A percentile compares a stretch with the other conserved stretches of the same genome.
Conservation (phyloP, 2,329 filamentous ascomycete genomes). For the Monilinia fructigena region DNA sequence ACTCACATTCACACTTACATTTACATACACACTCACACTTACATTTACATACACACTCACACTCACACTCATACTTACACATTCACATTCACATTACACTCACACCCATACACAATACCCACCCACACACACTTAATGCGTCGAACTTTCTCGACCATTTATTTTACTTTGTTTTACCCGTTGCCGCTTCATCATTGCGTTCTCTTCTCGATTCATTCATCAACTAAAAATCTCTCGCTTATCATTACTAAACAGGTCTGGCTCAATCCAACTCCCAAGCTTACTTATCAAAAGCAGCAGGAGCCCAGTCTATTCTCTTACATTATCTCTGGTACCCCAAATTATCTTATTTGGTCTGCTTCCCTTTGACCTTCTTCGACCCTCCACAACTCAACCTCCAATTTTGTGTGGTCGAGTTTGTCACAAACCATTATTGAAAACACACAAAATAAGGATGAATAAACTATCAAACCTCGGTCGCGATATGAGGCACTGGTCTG, state of each 20-base stretch:
- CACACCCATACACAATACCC: too few relatives aligned
- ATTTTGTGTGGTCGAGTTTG: constrained; percentile 19
- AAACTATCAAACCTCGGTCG: constrained; percentile 67
- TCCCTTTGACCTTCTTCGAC: constrained; percentile 20
- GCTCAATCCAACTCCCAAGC: not conserved
- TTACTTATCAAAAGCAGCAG: constrained; percentile 20
- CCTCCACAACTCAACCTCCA: constrained; percentile 13
- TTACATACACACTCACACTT: too few relatives aligned
- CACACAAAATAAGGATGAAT: constrained; percentile 55
- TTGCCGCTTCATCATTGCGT: not conserved
- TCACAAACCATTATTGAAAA: constrained; percentile 11
- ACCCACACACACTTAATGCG: not conserved
- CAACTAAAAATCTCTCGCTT: constrained; percentile 8
- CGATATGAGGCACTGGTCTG: constrained; percentile 69
- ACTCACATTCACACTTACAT: too few relatives aligned
- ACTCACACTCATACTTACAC: not conserved
- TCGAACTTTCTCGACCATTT: not conserved
- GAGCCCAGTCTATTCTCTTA: constrained; percentile 20
- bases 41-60: too few relatives aligned
- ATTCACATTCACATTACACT: not conserved
- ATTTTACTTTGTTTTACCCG: not conserved
- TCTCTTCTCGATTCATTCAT: not conserved
- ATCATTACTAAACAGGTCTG: constrained; percentile 10
- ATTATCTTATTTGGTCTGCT: constrained; percentile 16
- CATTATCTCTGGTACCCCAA: constrained; percentile 22